A percentile compares a stretch with the other conserved stretches of the same genome.
phyloP scores from a whole-genome alignment of 208 protist genomes.

The Spongospora subterranea region DNA sequence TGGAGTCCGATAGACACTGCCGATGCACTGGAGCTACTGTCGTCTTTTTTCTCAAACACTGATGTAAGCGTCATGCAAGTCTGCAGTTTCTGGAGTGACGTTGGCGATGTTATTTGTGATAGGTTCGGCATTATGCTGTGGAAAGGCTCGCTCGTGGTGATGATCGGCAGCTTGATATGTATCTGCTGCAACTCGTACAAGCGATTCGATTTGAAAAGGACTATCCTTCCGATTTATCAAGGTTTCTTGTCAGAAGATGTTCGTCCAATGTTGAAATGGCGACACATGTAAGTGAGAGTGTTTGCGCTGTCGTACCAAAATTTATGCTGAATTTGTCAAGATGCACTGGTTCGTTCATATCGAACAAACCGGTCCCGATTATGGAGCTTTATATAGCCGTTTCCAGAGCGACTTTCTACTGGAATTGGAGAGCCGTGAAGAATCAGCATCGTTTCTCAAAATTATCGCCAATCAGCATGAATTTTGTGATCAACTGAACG shows the following conservation, averaged over 20 bases:
- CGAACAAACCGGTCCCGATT: neutral
- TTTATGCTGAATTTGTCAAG: neutral
- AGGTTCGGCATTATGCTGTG: conserved; percentile 50
- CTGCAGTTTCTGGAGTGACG: neutral
- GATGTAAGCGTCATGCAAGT: neutral
- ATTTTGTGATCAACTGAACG: conserved; percentile 43
- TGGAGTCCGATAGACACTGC: conserved; percentile 42
- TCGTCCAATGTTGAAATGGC: conserved; percentile 23
- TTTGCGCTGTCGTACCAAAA: too few species aligned
- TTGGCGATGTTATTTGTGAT: too few species aligned
- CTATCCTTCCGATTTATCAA: neutral
- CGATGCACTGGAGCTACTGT: conserved; percentile 52
- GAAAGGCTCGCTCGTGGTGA: neutral
- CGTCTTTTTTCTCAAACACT: neutral
- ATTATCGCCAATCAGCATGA: neutral
- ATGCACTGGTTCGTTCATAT: conserved; percentile 58
- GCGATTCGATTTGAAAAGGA: conserved; percentile 30
- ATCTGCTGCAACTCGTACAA: conserved; percentile 56
- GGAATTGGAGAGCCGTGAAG: neutral
- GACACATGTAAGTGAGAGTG: neutral
- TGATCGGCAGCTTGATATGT: conserved; percentile 25
- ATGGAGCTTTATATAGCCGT: neutral
- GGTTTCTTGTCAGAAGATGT: conserved; percentile 22
- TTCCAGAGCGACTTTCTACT: conserved; percentile 14
- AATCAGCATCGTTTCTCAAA: neutral